phyloP scores from a whole-genome alignment of 495 filamentous ascomycete species.

The Aspergillus haitiensis region DNA sequence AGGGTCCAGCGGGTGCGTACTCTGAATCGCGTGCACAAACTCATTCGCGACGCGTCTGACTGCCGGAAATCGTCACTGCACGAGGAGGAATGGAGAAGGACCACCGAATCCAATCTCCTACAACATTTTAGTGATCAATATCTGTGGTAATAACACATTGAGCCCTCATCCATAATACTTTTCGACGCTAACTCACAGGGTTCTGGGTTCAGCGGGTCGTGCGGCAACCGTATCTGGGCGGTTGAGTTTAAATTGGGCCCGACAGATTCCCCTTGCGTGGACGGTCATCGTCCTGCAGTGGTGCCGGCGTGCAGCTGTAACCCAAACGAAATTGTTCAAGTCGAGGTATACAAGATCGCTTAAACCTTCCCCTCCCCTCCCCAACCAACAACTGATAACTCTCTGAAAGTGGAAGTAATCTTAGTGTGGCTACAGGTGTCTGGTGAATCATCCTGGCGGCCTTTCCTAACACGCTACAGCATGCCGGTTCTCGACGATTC shows the following conservation, averaged over 20 bases:
- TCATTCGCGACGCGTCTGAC: not conserved
- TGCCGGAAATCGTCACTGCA: not conserved
- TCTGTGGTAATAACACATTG: not conserved
- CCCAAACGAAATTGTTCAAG: not conserved
- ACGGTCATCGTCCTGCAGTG: not conserved
- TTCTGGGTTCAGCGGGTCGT: not conserved
- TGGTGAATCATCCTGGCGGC: not conserved
- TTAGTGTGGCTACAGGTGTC: not conserved
- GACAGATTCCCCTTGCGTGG: not conserved
- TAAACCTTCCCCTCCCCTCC: not conserved
- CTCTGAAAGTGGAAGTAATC: not conserved
- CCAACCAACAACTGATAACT: too few species aligned
- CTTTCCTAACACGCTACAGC: not conserved
- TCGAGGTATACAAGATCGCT: not conserved
- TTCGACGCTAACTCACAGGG: not conserved
- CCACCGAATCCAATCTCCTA: not conserved
- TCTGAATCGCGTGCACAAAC: not conserved
- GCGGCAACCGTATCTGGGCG: not conserved
- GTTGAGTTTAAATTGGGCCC: not conserved
- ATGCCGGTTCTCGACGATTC: not conserved
- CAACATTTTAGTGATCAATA: not conserved
- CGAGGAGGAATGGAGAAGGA: constrained; percentile 4
- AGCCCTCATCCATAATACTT: not conserved
- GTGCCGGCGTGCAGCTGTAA: not conserved
- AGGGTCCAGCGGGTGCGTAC: constrained; percentile 3